Percentiles rank a stretch among this genome's conserved stretches.
phyloP scores from a whole-genome alignment of 1,284 basidiomycete species.

The Vanrija sp. region DNA sequence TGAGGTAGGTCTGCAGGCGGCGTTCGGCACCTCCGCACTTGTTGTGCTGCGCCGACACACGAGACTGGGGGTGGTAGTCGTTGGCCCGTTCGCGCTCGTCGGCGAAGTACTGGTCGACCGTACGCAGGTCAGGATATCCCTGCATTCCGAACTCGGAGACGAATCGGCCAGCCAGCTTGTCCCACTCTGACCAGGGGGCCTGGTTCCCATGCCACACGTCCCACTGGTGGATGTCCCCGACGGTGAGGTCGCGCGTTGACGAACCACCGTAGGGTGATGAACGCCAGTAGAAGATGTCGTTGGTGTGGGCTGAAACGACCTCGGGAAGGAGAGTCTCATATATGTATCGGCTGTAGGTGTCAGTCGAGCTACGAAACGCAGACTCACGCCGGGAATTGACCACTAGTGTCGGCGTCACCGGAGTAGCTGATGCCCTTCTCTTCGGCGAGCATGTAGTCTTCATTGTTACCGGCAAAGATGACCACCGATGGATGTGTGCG shows the following conservation, averaged over 20 bases:
- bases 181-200: conserved; percentile 87
- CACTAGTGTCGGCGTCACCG: conserved; percentile 62
- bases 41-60: conserved; percentile 75
- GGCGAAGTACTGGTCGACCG: conserved; percentile 68
- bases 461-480: conserved; percentile 87
- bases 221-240: conserved; percentile 86
- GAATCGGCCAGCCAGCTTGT: conserved; percentile 75
- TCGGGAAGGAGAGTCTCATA: conserved; percentile 77
- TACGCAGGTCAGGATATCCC: conserved; percentile 76
- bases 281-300: conserved; percentile 73
- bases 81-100: conserved; percentile 29
- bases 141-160: conserved; percentile 58
- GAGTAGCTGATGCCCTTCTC: conserved; percentile 68
- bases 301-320: conserved; percentile 57
- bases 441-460: conserved; percentile 69
- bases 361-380: background rate
- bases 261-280: conserved; percentile 76
- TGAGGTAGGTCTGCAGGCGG: conserved; percentile 78
- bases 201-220: conserved; percentile 84
- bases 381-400: conserved; percentile 70
- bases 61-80: conserved; percentile 81
- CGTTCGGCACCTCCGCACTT: conserved; percentile 81
- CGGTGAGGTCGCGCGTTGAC: conserved; percentile 62
- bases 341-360: conserved; percentile 59
- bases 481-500: conserved; percentile 60